These are phyloP conservation scores for Amanita rubescens DNA, from an alignment of 768 basidiomycete species.

Conservation along the genomic window DNA sequence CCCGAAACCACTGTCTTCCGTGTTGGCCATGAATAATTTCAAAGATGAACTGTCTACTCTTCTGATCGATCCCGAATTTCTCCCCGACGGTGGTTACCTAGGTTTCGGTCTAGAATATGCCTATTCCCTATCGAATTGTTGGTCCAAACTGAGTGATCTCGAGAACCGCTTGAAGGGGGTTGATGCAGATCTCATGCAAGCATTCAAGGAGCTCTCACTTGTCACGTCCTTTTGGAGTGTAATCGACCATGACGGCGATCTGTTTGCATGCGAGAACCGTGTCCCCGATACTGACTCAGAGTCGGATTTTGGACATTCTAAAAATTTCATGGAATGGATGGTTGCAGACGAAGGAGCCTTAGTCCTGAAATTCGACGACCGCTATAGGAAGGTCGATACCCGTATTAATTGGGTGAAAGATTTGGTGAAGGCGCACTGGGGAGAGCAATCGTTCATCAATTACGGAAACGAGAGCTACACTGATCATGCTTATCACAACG, in stretches of 20 bases:
- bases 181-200: conserved; percentile 18
- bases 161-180: conserved; percentile 1
- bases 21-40: conserved; percentile 14
- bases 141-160: too few relatives aligned
- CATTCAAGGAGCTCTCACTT: conserved; percentile 14
- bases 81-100: conserved; percentile 26
- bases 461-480: conserved; percentile 15
- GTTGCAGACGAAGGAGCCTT: too few relatives aligned
- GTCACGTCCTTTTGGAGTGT: conserved; percentile 14
- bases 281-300: too few relatives aligned
- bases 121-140: conserved; percentile 21
- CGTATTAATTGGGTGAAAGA: too few relatives aligned
- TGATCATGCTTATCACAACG: conserved; percentile 14
- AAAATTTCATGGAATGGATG: too few relatives aligned
- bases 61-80: conserved; percentile 18
- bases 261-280: neutral
- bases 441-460: conserved; percentile 7
- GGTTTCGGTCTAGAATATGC: conserved; percentile 27
- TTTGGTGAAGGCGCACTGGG: neutral
- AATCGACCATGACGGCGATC: conserved; percentile 9
- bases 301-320: too few relatives aligned
- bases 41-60: conserved; percentile 5
- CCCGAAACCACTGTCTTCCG: conserved; percentile 5
- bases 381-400: too few relatives aligned
- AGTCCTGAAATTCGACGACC: too few relatives aligned